Evolutionary conservation across 345 rosid genomes (phyloP).

Genomic region (Citrus unshiu): DNA sequence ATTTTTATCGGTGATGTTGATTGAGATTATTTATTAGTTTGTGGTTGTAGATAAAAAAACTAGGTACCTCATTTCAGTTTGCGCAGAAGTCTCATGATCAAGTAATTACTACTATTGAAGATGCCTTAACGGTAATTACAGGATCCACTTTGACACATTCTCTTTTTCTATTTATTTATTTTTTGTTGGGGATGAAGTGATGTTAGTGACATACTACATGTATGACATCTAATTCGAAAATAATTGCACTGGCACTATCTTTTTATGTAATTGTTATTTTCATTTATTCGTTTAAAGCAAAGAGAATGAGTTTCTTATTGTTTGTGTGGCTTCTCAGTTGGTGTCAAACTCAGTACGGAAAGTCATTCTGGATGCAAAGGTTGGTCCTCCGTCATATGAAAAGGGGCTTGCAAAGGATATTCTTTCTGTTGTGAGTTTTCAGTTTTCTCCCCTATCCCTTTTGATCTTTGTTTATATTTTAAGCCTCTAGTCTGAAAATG

Average conservation of each 20-base stretch:
- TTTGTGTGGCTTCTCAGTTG: slow-evolving; percentile 32
- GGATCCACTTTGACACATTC: not conserved
- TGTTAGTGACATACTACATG: not conserved
- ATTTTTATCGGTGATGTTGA: slow-evolving; percentile 7
- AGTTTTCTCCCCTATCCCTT: not conserved
- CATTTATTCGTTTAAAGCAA: not conserved
- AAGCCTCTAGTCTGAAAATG: slow-evolving; percentile 2
- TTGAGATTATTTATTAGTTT: slow-evolving; percentile 32
- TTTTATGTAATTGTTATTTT: not conserved
- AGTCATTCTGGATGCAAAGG: slow-evolving; percentile 91
- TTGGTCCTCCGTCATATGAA: slow-evolving; percentile 84
- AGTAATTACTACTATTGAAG: slow-evolving; percentile 64
- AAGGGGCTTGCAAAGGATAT: slow-evolving; percentile 82
- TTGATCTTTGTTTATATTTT: not conserved
- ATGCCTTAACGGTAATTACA: slow-evolving; percentile 67
- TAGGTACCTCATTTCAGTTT: slow-evolving; percentile 35
- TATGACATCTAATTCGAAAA: not conserved
- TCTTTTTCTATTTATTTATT: not conserved
- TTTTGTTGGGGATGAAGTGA: not conserved
- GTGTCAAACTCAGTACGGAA: slow-evolving; percentile 65
- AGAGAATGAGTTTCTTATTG: slow-evolving; percentile 11
- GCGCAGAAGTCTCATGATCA: slow-evolving; percentile 32
- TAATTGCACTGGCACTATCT: not conserved
- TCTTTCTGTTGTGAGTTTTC: slow-evolving; percentile 66
- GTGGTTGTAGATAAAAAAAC: slow-evolving; percentile 60